Conservation (phyloP, 768 basidiomycete species). For the Tricholoma sp. region DNA sequence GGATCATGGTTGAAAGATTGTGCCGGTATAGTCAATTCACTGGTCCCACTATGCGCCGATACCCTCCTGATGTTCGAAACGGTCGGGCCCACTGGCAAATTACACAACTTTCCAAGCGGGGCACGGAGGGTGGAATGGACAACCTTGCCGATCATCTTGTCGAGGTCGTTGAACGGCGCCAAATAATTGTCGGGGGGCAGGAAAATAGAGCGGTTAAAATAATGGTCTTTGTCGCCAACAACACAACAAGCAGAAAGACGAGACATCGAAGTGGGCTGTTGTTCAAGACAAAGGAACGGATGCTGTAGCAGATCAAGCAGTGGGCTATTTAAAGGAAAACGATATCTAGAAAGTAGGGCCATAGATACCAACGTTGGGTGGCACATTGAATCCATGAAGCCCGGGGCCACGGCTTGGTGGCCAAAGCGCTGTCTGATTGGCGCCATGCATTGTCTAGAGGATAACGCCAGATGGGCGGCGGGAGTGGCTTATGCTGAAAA, state of each 20-base stretch:
- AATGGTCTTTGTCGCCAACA: not conserved
- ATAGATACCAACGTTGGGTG: not conserved
- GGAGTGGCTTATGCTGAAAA: not conserved
- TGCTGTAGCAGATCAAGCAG: not conserved
- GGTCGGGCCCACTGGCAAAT: not conserved
- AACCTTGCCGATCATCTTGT: not conserved
- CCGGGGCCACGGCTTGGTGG: not conserved
- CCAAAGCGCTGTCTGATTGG: slow-evolving; percentile 4
- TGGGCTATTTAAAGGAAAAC: not conserved
- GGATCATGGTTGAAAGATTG: not conserved
- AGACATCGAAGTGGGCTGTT: not conserved
- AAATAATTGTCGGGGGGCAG: not conserved
- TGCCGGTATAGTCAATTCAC: not conserved
- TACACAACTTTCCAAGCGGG: not conserved
- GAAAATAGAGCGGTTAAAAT: not conserved
- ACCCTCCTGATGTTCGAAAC: not conserved
- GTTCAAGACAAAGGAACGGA: not conserved
- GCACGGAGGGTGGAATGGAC: not conserved
- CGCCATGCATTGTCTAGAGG: slow-evolving; percentile 8
- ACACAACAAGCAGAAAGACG: not conserved
- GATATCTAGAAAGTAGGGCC: not conserved
- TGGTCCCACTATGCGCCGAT: not conserved
- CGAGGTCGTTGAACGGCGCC: not conserved
- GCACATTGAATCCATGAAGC: slow-evolving; percentile 3
- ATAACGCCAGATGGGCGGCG: not conserved